Percentiles rank a stretch among this genome's conserved stretches.
Evolutionary conservation across 805 yeast species (phyloP).

Genomic region (Debaryomyces prosopidis): DNA sequence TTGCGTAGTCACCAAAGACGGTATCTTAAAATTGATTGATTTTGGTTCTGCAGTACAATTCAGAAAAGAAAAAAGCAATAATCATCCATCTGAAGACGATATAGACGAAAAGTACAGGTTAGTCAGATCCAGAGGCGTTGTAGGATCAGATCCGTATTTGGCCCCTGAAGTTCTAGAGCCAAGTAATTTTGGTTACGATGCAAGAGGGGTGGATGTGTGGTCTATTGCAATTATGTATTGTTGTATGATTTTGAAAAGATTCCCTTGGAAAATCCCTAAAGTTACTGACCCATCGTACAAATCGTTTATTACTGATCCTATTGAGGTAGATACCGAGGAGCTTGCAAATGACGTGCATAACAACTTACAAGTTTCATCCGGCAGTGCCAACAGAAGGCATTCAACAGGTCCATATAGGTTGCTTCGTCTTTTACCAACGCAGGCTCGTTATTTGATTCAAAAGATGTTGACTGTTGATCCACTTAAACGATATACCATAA

Average conservation of each 20-base stretch:
- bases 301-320: conserved; percentile 48
- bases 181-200: conserved; percentile 61
- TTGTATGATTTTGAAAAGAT: conserved; percentile 82
- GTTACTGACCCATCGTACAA: conserved; percentile 71
- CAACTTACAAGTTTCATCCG: background rate
- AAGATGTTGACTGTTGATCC: conserved; percentile 68
- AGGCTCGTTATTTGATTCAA: conserved; percentile 59
- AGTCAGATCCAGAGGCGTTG: conserved; percentile 72
- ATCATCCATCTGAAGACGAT: conserved; percentile 11
- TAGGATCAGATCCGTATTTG: conserved; percentile 94
- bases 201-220: conserved; percentile 90
- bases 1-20: conserved; percentile 76
- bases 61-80: conserved; percentile 47
- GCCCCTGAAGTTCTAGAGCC: conserved; percentile 83
- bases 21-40: conserved; percentile 84
- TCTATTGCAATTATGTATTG: conserved; percentile 89
- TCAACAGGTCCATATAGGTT: conserved; percentile 70
- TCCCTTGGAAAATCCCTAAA: conserved; percentile 97
- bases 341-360: conserved; percentile 10
- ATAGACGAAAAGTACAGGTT: conserved; percentile 53
- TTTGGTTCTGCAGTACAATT: conserved; percentile 92
- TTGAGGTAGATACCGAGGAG: conserved; percentile 11
- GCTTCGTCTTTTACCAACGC: conserved; percentile 67
- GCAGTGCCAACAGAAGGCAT: background rate
- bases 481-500: conserved; percentile 55